These are phyloP conservation scores for Proliferodiscus dingleyae DNA, from an alignment of 2,329 filamentous ascomycete genomes.

Conservation along the genomic window DNA sequence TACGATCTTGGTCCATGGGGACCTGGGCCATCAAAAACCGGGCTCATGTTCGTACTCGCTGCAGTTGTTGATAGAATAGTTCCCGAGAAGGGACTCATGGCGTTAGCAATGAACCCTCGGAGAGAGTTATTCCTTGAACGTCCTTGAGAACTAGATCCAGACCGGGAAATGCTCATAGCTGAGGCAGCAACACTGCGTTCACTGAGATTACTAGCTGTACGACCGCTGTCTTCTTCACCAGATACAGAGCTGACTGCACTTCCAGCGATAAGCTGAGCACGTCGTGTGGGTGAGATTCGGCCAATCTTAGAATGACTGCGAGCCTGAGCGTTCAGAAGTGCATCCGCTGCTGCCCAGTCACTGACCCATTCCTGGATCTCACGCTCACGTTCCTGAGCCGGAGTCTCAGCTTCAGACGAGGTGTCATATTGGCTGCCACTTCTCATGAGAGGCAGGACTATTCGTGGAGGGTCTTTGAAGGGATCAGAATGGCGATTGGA, in stretches of 20 bases:
- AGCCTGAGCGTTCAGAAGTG: conserved; percentile 27
- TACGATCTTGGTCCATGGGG: conserved; percentile 4
- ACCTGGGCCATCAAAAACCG: conserved; percentile 18
- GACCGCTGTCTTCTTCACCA: conserved; percentile 28
- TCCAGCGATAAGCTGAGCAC: conserved; percentile 26
- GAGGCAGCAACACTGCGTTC: conserved; percentile 28
- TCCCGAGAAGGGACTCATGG: conserved; percentile 25
- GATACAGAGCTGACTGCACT: conserved; percentile 22
- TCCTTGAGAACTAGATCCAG: no score
- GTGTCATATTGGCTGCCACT: conserved; percentile 9
- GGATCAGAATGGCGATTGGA: conserved; percentile 26
- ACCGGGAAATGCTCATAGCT: conserved; percentile 21
- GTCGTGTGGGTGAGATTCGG: conserved; percentile 28
- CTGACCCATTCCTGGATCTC: conserved; percentile 34
- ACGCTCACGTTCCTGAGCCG: conserved; percentile 26
- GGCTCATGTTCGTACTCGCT: conserved; percentile 14
- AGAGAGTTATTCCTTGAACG: conserved; percentile 27
- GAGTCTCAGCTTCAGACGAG: conserved; percentile 21
- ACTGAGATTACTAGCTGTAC: conserved; percentile 32
- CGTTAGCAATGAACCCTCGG: conserved; percentile 25
- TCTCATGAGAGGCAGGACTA: conserved; percentile 8
- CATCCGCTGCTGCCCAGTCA: conserved; percentile 33
- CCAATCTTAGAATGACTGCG: conserved; percentile 26
- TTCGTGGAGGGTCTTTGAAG: conserved; percentile 24
- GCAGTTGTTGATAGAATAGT: conserved; percentile 14